phyloP scores from a whole-genome alignment of 1,284 basidiomycete species.

The Pseudomicrostroma phylloplanum region DNA sequence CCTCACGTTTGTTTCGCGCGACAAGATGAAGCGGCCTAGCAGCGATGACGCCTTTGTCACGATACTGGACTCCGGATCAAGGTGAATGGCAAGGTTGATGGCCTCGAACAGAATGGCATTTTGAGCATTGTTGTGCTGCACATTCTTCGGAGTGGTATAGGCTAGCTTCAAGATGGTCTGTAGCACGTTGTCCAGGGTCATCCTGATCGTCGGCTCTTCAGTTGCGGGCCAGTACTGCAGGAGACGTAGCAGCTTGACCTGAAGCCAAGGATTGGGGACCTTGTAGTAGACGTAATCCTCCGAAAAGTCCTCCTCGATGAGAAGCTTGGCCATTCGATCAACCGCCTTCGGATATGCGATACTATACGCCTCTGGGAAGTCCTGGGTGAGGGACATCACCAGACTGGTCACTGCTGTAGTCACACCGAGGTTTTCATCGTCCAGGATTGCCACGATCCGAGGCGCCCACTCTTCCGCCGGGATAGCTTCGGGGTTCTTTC shows the following conservation, averaged over 20 bases:
- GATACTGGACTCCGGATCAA: constrained; percentile 83
- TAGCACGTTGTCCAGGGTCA: constrained; percentile 74
- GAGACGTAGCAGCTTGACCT: constrained; percentile 87
- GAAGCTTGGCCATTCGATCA: constrained; percentile 74
- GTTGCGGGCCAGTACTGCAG: constrained; percentile 89
- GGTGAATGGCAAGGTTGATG: constrained; percentile 90
- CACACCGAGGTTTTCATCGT: constrained; percentile 82
- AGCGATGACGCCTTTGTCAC: constrained; percentile 85
- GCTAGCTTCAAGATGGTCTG: constrained; percentile 87
- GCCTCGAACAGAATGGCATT: constrained; percentile 98
- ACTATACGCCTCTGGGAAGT: constrained; percentile 78
- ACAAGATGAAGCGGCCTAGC: constrained; percentile 89
- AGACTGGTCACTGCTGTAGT: constrained; percentile 87
- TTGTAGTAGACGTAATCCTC: constrained; percentile 93
- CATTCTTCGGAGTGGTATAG: constrained; percentile 85
- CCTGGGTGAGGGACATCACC: constrained; percentile 90
- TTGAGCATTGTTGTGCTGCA: constrained; percentile 97
- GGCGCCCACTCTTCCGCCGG: constrained; percentile 91
- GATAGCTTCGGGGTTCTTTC: constrained; percentile 91
- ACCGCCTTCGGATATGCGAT: constrained; percentile 92
- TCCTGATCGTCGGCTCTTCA: constrained; percentile 70
- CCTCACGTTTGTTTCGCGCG: constrained; percentile 95
- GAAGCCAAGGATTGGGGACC: constrained; percentile 94
- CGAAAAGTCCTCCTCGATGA: constrained; percentile 81
- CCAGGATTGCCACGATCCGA: constrained; percentile 88